A percentile compares a stretch with the other conserved stretches of the same genome.
Evolutionary conservation across 768 basidiomycete species (phyloP).

Genomic region (Udeniomyces megalosporus): DNA sequence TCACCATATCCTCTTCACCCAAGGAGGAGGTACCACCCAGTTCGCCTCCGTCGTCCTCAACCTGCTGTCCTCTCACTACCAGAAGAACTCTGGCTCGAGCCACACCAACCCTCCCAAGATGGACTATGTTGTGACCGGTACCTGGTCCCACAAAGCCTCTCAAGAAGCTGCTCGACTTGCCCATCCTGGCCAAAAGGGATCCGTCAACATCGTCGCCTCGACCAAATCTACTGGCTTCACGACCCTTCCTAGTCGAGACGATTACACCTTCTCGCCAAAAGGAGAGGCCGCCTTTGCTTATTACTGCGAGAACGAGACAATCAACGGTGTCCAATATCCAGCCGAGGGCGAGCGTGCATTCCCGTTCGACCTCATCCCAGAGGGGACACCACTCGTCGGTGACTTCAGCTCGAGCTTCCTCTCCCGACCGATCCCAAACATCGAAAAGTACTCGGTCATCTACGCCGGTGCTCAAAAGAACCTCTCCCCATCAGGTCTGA

Average conservation of each 20-base stretch:
- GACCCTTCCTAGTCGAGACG: conserved; percentile 54
- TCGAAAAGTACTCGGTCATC: conserved; percentile 81
- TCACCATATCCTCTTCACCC: conserved; percentile 77
- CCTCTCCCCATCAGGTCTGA: conserved; percentile 81
- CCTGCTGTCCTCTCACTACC: conserved; percentile 67
- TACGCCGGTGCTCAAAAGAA: conserved; percentile 98
- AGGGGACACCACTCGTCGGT: conserved; percentile 60
- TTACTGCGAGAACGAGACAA: conserved; percentile 99
- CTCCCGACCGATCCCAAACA: conserved; percentile 72
- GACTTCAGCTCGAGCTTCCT: conserved; percentile 97
- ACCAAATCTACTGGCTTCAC: conserved; percentile 47
- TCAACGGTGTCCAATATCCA: conserved; percentile 82
- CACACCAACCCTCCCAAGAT: conserved; percentile 24
- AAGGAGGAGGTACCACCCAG: conserved; percentile 83
- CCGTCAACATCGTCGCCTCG: conserved; percentile 47
- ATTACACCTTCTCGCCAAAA: conserved; percentile 50
- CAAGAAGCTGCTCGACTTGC: conserved; percentile 11
- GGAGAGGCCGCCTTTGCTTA: conserved; percentile 74
- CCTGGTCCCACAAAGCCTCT: conserved; percentile 74
- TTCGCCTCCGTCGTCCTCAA: conserved; percentile 88
- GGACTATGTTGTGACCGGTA: conserved; percentile 86
- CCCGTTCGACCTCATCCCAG: conserved; percentile 58
- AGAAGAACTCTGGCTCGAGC: conserved; percentile 36
- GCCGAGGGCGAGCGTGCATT: conserved; percentile 46
- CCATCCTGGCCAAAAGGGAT: conserved; percentile 23